Evolutionary conservation across 2,329 filamentous ascomycete genomes (phyloP).

Genomic region (Calonectria henricotiae): DNA sequence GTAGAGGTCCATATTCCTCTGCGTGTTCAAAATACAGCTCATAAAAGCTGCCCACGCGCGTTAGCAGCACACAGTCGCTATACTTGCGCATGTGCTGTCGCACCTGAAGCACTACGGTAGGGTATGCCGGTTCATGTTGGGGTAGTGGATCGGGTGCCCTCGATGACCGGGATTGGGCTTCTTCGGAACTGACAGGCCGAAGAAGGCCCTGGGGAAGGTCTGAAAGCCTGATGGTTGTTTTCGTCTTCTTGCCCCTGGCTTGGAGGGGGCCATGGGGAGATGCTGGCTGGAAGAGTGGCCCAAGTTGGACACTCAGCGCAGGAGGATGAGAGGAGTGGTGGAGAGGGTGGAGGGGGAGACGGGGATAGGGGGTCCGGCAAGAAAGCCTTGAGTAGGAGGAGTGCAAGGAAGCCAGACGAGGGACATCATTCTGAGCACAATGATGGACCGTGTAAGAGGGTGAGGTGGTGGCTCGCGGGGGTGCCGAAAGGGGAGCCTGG

Average conservation of each 20-base stretch:
- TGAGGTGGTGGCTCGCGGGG: conserved; percentile 12
- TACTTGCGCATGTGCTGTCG: conserved; percentile 92
- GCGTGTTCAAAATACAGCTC: conserved; percentile 98
- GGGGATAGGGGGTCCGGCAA: conserved; percentile 29
- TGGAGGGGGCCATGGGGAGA: conserved; percentile 48
- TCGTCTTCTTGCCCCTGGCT: conserved; percentile 70
- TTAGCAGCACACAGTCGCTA: conserved; percentile 90
- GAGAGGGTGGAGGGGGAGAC: conserved; percentile 32
- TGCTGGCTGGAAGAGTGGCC: conserved; percentile 44
- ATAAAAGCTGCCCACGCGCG: conserved; percentile 95
- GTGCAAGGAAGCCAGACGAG: conserved; percentile 30
- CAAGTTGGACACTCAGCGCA: conserved; percentile 37
- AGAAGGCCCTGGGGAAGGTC: conserved; percentile 72
- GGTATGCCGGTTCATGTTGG: conserved; percentile 74
- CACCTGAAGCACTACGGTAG: conserved; percentile 90
- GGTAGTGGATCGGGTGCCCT: conserved; percentile 54
- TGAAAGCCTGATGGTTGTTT: conserved; percentile 68
- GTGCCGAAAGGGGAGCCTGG: conserved; percentile 2
- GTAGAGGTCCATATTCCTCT: conserved; percentile 86
- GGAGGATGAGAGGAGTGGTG: conserved; percentile 30
- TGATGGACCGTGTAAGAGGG: conserved; percentile 26
- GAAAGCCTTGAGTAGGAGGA: conserved; percentile 13
- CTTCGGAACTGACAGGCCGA: conserved; percentile 30
- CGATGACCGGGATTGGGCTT: conserved; percentile 24
- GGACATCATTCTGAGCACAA: conserved; percentile 33